Percentiles rank a stretch among this genome's conserved stretches.
phyloP scores from a whole-genome alignment of 106 monocot genomes.

The Acorus gramineus region DNA sequence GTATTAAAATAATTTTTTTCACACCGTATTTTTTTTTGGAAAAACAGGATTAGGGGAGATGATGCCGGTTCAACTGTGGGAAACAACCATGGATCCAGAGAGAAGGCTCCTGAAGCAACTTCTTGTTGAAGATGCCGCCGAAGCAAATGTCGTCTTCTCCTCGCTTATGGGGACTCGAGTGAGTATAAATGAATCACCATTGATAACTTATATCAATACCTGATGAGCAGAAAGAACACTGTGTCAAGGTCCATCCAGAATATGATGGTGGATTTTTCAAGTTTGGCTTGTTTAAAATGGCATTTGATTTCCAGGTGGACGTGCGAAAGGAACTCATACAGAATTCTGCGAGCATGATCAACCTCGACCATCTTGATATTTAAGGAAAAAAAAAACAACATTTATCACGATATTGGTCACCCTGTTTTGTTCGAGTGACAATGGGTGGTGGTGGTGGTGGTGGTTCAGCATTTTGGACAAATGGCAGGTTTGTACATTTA shows the following conservation, averaged over 20 bases:
- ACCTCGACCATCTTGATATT: conserved; percentile 78
- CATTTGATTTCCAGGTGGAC: conserved; percentile 49
- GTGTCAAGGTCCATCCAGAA: too few relatives aligned
- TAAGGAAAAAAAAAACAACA: conserved; percentile 10
- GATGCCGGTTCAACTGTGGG: conserved; percentile 97
- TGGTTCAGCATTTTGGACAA: too few relatives aligned
- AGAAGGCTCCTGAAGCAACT: conserved; percentile 76
- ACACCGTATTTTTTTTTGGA: conserved; percentile 2
- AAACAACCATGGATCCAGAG: conserved; percentile 91
- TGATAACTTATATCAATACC: too few relatives aligned
- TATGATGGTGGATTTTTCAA: too few relatives aligned
- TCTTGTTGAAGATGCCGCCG: conserved; percentile 85
- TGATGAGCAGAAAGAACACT: too few relatives aligned
- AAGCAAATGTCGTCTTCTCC: conserved; percentile 85
- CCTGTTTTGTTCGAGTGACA: too few relatives aligned
- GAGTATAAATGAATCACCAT: conserved; percentile 13
- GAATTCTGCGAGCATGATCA: conserved; percentile 57
- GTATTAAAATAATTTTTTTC: not conserved
- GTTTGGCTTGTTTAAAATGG: too few relatives aligned
- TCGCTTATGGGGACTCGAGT: conserved; percentile 91
- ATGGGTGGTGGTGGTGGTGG: too few relatives aligned
- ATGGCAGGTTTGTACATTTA: too few relatives aligned
- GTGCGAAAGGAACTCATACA: conserved; percentile 70
- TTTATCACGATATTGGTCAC: too few relatives aligned
- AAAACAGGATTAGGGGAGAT: conserved; percentile 86